Evolutionary conservation across 768 basidiomycete genomes (phyloP).

Genomic region (Termitomyces sp.): DNA sequence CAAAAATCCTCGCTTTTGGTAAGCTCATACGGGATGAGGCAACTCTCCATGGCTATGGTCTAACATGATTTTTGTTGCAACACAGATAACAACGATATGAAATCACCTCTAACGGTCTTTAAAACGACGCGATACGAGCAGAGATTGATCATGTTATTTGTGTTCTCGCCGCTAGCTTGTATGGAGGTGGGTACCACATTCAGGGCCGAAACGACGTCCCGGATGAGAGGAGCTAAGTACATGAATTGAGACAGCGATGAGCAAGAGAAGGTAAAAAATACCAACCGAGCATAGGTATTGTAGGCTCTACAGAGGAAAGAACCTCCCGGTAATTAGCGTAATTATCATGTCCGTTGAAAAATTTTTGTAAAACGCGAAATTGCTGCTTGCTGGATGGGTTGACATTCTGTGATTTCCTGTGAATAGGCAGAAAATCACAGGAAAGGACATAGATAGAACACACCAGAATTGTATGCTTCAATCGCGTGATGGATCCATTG

Average conservation of each 20-base stretch:
- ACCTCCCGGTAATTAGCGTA: slow-evolving; percentile 23
- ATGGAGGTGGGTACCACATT: slow-evolving; percentile 16
- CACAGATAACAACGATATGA: background rate
- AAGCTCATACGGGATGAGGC: slow-evolving; percentile 39
- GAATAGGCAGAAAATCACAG: background rate
- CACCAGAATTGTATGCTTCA: slow-evolving; percentile 33
- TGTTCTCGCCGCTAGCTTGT: slow-evolving; percentile 8
- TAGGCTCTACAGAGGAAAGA: slow-evolving; percentile 21
- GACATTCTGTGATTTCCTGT: slow-evolving; percentile 16
- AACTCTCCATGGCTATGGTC: slow-evolving; percentile 42
- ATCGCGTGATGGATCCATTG: slow-evolving; percentile 31
- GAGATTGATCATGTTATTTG: slow-evolving; percentile 31
- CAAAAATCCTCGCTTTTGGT: slow-evolving; percentile 28
- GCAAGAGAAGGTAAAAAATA: background rate
- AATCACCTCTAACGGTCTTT: slow-evolving; percentile 37
- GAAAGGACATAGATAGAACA: slow-evolving; percentile 2
- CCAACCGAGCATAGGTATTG: slow-evolving; percentile 31
- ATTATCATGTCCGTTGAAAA: slow-evolving; percentile 26
- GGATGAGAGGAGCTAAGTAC: slow-evolving; percentile 23
- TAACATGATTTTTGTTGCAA: background rate
- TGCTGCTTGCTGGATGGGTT: slow-evolving; percentile 21
- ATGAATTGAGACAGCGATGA: background rate
- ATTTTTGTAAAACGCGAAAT: slow-evolving; percentile 24
- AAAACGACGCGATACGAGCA: slow-evolving; percentile 32
- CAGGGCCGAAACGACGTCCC: slow-evolving; percentile 23